phyloP scores from a whole-genome alignment of 371 early-diverging fungal species.

The Mortierella sp. region DNA sequence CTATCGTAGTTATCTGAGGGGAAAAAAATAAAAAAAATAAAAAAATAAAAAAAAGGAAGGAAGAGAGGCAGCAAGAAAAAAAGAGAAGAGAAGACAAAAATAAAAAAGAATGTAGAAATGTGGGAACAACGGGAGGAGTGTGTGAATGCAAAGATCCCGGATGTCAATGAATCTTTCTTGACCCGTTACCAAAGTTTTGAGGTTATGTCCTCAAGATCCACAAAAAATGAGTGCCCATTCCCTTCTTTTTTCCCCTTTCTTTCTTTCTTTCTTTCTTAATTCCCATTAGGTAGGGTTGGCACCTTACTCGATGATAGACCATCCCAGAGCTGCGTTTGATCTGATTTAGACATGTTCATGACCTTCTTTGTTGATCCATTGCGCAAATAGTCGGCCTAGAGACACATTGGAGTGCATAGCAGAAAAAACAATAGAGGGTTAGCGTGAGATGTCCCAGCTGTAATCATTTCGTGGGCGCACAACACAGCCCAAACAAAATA shows the following conservation, averaged over 20 bases:
- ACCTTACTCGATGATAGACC: conserved; percentile 62
- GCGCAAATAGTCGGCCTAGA: conserved; percentile 79
- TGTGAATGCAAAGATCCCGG: neutral
- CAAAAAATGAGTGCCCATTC: neutral
- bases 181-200: no score
- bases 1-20: conserved; percentile 62
- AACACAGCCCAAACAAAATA: no score
- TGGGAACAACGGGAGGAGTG: no score
- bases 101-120: no score
- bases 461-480: no score
- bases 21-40: neutral
- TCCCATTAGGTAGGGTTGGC: no score
- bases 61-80: no score
- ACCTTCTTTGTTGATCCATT: conserved; percentile 76
- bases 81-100: conserved; percentile 1
- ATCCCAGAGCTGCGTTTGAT: conserved; percentile 78
- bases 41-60: neutral
- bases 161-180: no score
- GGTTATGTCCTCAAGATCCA: neutral
- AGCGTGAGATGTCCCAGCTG: no score
- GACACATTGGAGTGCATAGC: neutral
- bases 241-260: neutral
- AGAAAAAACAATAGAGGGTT: neutral
- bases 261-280: neutral
- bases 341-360: conserved; percentile 79